phyloP scores from a whole-genome alignment of 176 grass and related monocot species.

The Alopecurus myosuroides region DNA sequence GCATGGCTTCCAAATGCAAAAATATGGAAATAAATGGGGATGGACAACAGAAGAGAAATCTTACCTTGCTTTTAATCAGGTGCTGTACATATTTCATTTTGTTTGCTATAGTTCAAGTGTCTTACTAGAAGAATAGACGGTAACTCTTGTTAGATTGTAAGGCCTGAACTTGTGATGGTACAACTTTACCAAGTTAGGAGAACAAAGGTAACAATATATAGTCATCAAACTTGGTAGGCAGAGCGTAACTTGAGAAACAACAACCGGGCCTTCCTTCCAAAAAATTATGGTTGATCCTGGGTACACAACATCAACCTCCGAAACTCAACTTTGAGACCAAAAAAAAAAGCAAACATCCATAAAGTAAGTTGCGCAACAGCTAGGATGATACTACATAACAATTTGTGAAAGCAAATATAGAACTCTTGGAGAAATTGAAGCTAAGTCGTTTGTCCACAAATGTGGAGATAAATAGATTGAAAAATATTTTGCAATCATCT shows the following conservation, averaged over 20 bases:
- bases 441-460: too few species aligned
- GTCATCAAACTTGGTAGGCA: not conserved
- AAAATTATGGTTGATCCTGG: too few species aligned
- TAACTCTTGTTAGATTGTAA: not conserved
- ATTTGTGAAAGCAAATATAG: too few species aligned
- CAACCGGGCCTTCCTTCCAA: not conserved
- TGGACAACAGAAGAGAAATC: not conserved
- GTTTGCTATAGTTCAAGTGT: not conserved
- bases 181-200: not conserved
- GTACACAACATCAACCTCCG: too few species aligned
- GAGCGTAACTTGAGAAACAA: not conserved
- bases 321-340: too few species aligned
- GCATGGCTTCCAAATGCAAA: not conserved
- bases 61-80: not conserved
- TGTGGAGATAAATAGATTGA: too few species aligned
- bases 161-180: not conserved
- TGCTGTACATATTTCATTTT: not conserved
- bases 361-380: too few species aligned
- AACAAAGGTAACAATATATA: not conserved
- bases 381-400: too few species aligned
- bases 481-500: too few species aligned
- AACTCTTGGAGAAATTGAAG: too few species aligned
- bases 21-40: not conserved
- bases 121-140: not conserved
- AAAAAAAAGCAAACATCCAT: too few species aligned